Evolutionary conservation across 805 yeast genomes (phyloP).

Genomic region (Myxozyma lipomycoides): DNA sequence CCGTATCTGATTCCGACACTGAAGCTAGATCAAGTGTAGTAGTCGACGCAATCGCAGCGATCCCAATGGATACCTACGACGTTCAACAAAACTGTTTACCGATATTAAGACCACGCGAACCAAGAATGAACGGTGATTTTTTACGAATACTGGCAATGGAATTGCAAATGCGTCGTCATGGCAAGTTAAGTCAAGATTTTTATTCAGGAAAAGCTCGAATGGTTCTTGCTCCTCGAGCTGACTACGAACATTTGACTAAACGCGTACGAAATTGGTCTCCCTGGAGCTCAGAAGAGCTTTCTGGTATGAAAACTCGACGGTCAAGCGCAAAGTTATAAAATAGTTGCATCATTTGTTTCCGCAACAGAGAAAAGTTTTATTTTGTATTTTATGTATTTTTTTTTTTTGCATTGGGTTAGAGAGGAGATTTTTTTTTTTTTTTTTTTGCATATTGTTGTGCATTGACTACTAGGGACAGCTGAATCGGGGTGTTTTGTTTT

Average conservation of each 20-base stretch:
- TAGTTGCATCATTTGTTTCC: background rate
- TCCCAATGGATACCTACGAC: constrained; percentile 34
- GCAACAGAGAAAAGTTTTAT: background rate
- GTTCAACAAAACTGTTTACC: constrained; percentile 34
- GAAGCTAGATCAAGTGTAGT: constrained; percentile 3
- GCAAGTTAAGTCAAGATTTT: constrained; percentile 36
- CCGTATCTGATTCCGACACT: background rate
- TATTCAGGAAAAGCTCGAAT: constrained; percentile 35
- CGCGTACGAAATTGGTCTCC: constrained; percentile 14
- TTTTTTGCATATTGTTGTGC: background rate
- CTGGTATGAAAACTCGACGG: background rate
- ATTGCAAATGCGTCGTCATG: constrained; percentile 35
- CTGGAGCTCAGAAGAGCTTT: constrained; percentile 1
- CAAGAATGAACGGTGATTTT: constrained; percentile 37
- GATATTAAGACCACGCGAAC: constrained; percentile 34
- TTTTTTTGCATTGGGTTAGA: too few species aligned
- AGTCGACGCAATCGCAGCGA: constrained; percentile 10
- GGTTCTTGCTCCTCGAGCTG: constrained; percentile 34
- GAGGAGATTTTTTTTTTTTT: background rate
- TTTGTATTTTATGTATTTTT: background rate
- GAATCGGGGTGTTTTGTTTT: too few species aligned
- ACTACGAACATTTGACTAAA: constrained; percentile 22
- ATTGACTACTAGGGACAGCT: too few species aligned
- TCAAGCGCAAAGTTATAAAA: too few species aligned
- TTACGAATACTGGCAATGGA: constrained; percentile 38